phyloP scores from a whole-genome alignment of 495 filamentous ascomycete species.

The Penicillium macrosclerotiorum region DNA sequence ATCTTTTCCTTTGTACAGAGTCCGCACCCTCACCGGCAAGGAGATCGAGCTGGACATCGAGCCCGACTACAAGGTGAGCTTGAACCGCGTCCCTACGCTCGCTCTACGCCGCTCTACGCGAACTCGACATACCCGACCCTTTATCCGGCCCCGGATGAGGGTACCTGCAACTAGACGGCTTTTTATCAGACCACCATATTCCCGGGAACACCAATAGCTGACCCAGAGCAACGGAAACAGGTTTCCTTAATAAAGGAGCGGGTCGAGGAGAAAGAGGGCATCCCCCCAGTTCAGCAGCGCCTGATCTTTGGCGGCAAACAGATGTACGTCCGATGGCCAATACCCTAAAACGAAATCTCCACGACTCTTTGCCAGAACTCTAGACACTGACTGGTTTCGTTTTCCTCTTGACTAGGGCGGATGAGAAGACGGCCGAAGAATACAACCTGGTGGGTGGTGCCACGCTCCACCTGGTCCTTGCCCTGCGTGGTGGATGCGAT shows the following conservation, averaged over 20 bases:
- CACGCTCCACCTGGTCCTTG: conserved; percentile 92
- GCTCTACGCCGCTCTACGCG: no score
- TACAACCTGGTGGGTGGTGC: conserved; percentile 89
- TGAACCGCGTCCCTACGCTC: not conserved
- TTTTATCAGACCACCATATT: not conserved
- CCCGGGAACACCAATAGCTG: not conserved
- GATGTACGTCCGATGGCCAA: conserved; percentile 84
- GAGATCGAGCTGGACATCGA: conserved; percentile 99
- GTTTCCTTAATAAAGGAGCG: conserved; percentile 95
- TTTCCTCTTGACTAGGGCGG: conserved; percentile 80
- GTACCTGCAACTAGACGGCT: not conserved
- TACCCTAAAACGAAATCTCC: no score
- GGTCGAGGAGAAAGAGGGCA: conserved; percentile 98
- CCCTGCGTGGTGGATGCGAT: conserved; percentile 71
- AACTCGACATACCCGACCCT: not conserved
- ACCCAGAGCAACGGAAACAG: conserved; percentile 39
- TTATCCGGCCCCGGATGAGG: not conserved
- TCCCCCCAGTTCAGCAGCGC: conserved; percentile 94
- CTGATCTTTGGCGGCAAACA: conserved; percentile 97
- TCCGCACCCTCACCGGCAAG: conserved; percentile 96
- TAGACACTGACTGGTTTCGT: not conserved
- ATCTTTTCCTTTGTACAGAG: conserved; percentile 53
- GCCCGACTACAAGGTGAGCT: conserved; percentile 76
- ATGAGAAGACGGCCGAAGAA: conserved; percentile 83
- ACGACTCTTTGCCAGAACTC: no score